These are phyloP conservation scores for Furcasterigmium furcatum DNA, from an alignment of 2,329 filamentous ascomycete species.

Conservation along the genomic window DNA sequence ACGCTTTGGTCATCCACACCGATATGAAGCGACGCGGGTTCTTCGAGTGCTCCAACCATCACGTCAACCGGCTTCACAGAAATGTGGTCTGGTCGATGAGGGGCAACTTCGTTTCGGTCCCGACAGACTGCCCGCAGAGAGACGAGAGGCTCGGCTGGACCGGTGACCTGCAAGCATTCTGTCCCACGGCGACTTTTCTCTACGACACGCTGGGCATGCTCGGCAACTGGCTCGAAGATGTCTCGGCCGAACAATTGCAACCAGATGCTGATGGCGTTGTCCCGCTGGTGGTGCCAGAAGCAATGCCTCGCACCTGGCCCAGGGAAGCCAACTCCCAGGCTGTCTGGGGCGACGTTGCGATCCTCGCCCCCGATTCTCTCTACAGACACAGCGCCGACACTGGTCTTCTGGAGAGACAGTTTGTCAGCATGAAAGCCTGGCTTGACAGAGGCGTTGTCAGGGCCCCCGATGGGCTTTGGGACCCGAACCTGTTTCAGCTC, in stretches of 20 bases:
- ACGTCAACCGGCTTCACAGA: slow-evolving; percentile 6
- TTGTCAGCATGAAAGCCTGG: slow-evolving; percentile 7
- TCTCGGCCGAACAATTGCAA: slow-evolving; percentile 7
- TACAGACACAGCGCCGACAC: slow-evolving; percentile 8
- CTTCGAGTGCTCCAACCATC: slow-evolving; percentile 7
- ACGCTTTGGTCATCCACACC: slow-evolving; percentile 6
- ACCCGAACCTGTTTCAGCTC: slow-evolving; percentile 7
- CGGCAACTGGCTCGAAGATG: slow-evolving; percentile 8
- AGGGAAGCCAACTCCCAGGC: slow-evolving; percentile 6
- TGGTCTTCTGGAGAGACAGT: slow-evolving; percentile 3
- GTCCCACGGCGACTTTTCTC: slow-evolving; percentile 6
- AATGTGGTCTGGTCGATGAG: slow-evolving; percentile 11
- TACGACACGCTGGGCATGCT: slow-evolving; percentile 8
- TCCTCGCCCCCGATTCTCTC: slow-evolving; percentile 4
- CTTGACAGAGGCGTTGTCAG: slow-evolving; percentile 7
- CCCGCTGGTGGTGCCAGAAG: slow-evolving; percentile 23
- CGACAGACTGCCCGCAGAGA: slow-evolving; percentile 8
- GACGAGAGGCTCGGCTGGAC: slow-evolving; percentile 9
- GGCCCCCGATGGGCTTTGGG: slow-evolving; percentile 8
- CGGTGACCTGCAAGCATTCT: slow-evolving; percentile 8
- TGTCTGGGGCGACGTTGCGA: slow-evolving; percentile 8
- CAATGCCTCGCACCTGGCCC: slow-evolving; percentile 17
- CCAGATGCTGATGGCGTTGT: slow-evolving; percentile 27
- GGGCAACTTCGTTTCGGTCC: slow-evolving; percentile 8
- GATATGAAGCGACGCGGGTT: slow-evolving; percentile 9